Conservation (phyloP, 139 green algal genomes). For the Volvox africanus region DNA sequence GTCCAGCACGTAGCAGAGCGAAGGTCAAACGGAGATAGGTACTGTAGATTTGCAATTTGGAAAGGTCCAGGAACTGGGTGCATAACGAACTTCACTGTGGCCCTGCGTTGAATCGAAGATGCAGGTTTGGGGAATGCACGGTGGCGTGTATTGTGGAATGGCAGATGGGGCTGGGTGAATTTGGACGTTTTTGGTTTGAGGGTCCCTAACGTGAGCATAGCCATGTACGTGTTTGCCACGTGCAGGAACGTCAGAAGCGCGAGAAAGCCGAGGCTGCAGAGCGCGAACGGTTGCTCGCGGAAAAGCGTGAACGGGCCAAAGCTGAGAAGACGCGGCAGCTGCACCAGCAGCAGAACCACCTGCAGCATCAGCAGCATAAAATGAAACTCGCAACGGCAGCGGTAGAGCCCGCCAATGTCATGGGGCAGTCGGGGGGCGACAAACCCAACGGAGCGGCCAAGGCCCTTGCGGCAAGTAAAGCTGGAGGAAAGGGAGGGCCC, state of each 20-base stretch:
- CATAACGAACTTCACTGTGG: no score
- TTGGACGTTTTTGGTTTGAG: no score
- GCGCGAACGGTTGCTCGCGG: slow-evolving; percentile 57
- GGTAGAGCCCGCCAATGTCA: neutral
- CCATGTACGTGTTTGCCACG: neutral
- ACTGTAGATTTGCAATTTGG: no score
- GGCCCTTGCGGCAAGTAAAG: neutral
- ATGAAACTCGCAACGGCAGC: neutral
- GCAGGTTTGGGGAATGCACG: no score
- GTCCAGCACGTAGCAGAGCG: no score
- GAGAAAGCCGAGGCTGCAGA: slow-evolving; percentile 64
- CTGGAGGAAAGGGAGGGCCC: neutral
- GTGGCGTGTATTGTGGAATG: no score
- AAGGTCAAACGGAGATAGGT: no score
- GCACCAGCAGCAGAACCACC: slow-evolving; percentile 12
- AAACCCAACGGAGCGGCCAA: neutral
- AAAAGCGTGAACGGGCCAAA: slow-evolving; percentile 57
- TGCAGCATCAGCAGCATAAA: slow-evolving; percentile 19
- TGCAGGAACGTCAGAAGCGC: slow-evolving; percentile 59
- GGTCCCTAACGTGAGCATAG: neutral
- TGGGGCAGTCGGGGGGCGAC: neutral
- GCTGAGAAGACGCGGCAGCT: slow-evolving; percentile 24
- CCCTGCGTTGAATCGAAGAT: no score
- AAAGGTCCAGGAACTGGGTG: no score
- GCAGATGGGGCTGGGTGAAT: no score